Evolutionary conservation across 768 basidiomycete genomes (phyloP).

Genomic region (Chalciporus chontae): DNA sequence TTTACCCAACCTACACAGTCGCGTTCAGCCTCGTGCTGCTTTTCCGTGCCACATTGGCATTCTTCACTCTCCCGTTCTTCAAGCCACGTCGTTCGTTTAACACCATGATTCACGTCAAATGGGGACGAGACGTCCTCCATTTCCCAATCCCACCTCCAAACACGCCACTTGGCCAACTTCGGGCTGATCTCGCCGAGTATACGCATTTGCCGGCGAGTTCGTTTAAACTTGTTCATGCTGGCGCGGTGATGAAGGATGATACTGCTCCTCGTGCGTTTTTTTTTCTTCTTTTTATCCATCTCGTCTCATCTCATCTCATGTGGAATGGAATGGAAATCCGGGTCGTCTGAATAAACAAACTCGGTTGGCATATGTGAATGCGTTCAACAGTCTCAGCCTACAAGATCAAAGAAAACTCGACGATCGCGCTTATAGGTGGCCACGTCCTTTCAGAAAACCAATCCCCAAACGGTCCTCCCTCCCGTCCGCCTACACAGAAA

Average conservation of each 20-base stretch:
- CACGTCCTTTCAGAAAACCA: conserved; percentile 20
- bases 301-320: background rate
- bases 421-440: conserved; percentile 66
- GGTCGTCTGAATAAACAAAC: no score
- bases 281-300: conserved; percentile 14
- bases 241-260: conserved; percentile 89
- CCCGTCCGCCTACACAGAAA: conserved; percentile 20
- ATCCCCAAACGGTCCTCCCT: conserved; percentile 13
- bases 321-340: no score
- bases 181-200: conserved; percentile 62
- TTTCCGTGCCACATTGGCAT: conserved; percentile 24
- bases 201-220: conserved; percentile 65
- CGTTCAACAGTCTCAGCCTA: conserved; percentile 67
- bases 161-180: conserved; percentile 56
- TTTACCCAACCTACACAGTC: conserved; percentile 11
- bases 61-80: conserved; percentile 11
- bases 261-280: conserved; percentile 50
- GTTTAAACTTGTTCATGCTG: conserved; percentile 88
- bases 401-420: conserved; percentile 62
- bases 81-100: conserved; percentile 11
- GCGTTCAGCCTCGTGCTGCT: conserved; percentile 34
- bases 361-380: no score
- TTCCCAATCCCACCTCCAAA: conserved; percentile 54
- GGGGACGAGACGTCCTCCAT: conserved; percentile 48
- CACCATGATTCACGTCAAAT: conserved; percentile 45